Evolutionary conservation across 768 basidiomycete species (phyloP).

Genomic region (Pleurotus giganteus): DNA sequence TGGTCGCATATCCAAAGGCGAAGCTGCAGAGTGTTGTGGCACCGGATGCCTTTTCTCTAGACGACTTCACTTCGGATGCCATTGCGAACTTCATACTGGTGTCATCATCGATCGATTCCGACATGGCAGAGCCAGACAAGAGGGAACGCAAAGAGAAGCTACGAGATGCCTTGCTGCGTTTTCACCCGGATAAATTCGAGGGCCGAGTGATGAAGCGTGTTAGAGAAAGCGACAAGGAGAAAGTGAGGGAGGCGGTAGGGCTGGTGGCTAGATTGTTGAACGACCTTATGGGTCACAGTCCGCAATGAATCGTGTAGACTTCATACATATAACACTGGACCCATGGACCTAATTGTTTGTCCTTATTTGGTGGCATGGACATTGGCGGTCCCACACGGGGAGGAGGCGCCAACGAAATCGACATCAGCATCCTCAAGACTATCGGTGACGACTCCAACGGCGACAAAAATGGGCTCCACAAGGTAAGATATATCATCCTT

Average conservation of each 20-base stretch:
- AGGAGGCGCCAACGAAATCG: background rate
- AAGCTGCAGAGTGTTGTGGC: slow-evolving; percentile 12
- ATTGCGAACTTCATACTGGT: slow-evolving; percentile 56
- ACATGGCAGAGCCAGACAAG: slow-evolving; percentile 28
- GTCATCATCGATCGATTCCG: slow-evolving; percentile 7
- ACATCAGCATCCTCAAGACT: slow-evolving; percentile 34
- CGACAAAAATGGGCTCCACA: slow-evolving; percentile 74
- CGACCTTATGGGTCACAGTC: slow-evolving; percentile 39
- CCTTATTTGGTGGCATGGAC: background rate
- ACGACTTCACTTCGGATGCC: slow-evolving; percentile 53
- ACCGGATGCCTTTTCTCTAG: slow-evolving; percentile 26
- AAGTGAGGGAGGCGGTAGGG: slow-evolving; percentile 59
- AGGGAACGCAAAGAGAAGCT: slow-evolving; percentile 58
- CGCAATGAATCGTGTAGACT: background rate
- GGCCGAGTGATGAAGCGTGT: slow-evolving; percentile 63
- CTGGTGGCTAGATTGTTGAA: slow-evolving; percentile 63
- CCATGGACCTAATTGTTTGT: slow-evolving; percentile 2
- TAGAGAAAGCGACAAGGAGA: slow-evolving; percentile 40
- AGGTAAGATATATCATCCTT: slow-evolving; percentile 51
- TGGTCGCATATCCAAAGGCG: slow-evolving; percentile 28
- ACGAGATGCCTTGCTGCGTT: slow-evolving; percentile 67
- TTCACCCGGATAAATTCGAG: slow-evolving; percentile 83
- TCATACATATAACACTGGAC: background rate
- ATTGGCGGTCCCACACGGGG: slow-evolving; percentile 1
- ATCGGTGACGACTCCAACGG: slow-evolving; percentile 23